Evolutionary conservation across 2,329 filamentous ascomycete species (phyloP).

Genomic region (Fusarium sp.): DNA sequence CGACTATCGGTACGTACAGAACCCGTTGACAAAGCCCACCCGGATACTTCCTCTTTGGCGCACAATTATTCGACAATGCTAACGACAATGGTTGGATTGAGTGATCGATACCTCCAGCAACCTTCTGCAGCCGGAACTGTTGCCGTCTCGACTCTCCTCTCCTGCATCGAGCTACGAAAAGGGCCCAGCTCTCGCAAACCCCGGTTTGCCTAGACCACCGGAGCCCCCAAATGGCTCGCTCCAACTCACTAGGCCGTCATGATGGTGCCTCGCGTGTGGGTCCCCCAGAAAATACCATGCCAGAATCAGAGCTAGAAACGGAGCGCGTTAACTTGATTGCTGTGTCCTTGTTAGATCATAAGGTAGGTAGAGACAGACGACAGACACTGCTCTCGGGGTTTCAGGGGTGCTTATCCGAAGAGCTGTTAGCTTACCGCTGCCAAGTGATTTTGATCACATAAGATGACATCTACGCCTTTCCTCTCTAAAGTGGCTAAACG

Average conservation of each 20-base stretch:
- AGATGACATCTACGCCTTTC: neutral
- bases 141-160: conserved; percentile 8
- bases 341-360: neutral
- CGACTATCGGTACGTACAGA: neutral
- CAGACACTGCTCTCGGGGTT: neutral
- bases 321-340: neutral
- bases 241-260: conserved; percentile 21
- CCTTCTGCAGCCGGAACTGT: conserved; percentile 28
- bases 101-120: conserved; percentile 2
- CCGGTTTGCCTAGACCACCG: conserved; percentile 39
- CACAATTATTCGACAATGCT: neutral
- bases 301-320: conserved; percentile 1
- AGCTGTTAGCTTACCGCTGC: neutral
- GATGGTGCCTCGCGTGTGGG: conserved; percentile 28
- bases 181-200: conserved; percentile 33
- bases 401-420: neutral
- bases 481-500: neutral
- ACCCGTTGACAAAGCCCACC: neutral
- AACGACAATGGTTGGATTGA: neutral
- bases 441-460: neutral
- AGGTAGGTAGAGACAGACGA: neutral
- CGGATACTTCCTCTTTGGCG: conserved; percentile 4
- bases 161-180: conserved; percentile 35
- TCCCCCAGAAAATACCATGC: conserved; percentile 9
- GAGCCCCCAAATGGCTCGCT: conserved; percentile 29